Evolutionary conservation across 108 stramenopile genomes (phyloP).

Genomic region (Epipyxis sp.): DNA sequence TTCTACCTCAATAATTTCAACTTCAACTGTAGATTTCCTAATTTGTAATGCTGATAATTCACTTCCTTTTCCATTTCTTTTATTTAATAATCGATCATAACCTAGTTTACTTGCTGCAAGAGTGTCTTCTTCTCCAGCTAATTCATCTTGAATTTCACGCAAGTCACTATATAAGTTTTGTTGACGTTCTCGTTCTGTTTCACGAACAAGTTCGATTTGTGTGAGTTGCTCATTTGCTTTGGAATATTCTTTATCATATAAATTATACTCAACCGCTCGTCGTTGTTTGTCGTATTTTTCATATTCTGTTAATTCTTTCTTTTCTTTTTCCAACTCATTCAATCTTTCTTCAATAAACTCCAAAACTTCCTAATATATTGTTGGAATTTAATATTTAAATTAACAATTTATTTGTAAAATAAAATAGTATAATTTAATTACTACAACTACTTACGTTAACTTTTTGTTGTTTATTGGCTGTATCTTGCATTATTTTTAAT

Average conservation of each 20-base stretch:
- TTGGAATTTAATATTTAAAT: no score
- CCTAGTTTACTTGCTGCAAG: not conserved
- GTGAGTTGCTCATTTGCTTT: slow-evolving; percentile 61
- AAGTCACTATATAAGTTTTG: slow-evolving; percentile 31
- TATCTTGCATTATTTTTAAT: slow-evolving; percentile 85
- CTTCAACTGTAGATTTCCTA: not conserved
- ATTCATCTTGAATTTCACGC: slow-evolving; percentile 28
- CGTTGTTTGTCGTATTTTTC: slow-evolving; percentile 80
- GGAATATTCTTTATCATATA: slow-evolving; percentile 88
- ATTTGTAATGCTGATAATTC: not conserved
- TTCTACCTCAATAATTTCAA: no score
- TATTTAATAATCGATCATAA: no score
- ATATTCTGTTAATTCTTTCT: slow-evolving; percentile 88
- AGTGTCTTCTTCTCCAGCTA: slow-evolving; percentile 32
- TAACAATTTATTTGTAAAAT: no score
- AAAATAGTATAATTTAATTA: no score
- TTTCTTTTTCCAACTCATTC: slow-evolving; percentile 86
- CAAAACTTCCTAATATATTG: no score
- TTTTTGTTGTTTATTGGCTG: slow-evolving; percentile 72
- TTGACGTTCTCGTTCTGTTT: slow-evolving; percentile 52
- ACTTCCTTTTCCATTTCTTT: slow-evolving; percentile 46
- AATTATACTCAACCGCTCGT: slow-evolving; percentile 87
- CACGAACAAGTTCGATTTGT: slow-evolving; percentile 69
- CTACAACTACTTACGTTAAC: no score
- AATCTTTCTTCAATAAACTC: slow-evolving; percentile 80